Conservation (phyloP, 2,329 filamentous ascomycete genomes). For the Xylaria sp. region DNA sequence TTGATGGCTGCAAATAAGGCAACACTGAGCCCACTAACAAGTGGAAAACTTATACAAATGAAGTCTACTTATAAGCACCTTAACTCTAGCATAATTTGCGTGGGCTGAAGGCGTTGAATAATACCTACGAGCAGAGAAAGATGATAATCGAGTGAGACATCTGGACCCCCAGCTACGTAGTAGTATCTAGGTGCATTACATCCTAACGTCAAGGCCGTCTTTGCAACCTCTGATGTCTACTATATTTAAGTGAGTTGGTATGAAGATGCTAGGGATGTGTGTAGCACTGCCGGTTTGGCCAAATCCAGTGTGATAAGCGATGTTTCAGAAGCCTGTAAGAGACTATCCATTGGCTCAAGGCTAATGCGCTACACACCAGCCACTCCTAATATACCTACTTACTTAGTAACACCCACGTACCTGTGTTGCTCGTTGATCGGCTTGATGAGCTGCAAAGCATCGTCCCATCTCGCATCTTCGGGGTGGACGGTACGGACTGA, state of each 20-base stretch:
- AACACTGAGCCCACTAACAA: neutral
- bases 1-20: constrained; percentile 1
- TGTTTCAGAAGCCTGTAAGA: constrained; percentile 12
- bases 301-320: constrained; percentile 1
- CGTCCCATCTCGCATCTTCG: constrained; percentile 20
- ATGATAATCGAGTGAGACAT: neutral
- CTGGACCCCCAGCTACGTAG: neutral
- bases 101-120: no score
- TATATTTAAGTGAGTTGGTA: neutral
- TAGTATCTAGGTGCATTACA: no score
- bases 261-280: neutral
- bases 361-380: constrained; percentile 10
- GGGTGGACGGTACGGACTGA: neutral
- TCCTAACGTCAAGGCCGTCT: no score
- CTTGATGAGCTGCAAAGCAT: constrained; percentile 17
- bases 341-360: constrained; percentile 4
- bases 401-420: neutral
- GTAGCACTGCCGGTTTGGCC: constrained; percentile 6
- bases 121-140: neutral
- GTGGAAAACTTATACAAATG: no score
- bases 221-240: neutral
- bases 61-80: no score
- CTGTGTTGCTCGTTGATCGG: constrained; percentile 9
- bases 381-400: constrained; percentile 1
- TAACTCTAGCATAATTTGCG: no score